Evolutionary conservation across 2,329 filamentous ascomycete genomes (phyloP), one percentile per base, ranked within the genome.

Genomic region (Penicillium hesseltinei): DNA sequence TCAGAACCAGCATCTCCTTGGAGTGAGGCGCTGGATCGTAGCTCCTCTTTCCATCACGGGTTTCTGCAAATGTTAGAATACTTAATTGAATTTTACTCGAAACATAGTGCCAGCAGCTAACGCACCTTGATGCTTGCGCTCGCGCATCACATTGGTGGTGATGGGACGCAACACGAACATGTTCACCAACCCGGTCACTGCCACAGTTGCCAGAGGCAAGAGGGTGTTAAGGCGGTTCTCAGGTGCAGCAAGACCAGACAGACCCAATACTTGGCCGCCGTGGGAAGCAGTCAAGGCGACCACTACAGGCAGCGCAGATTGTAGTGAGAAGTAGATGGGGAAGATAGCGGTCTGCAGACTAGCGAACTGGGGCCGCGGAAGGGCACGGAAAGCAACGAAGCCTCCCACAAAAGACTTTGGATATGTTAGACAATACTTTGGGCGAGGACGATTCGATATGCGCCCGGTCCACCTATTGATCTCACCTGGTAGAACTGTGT

Each of bases 31-130:
- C 83, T 51, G 84, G 78, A 62, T 96, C 91, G 69, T 89, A 90
- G 74, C 87, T 90, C 72, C 89, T 90, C 82, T 96, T 97, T 54
- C 91, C 91, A 71, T 97, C 93, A 67, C 88, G 86, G 60, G 88
- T 91, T 80, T 93, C 92, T 82, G 40, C 5, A 17, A 45, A n/a
- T n/a, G 43, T 64, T 42, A 64, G 60, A 25, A 48, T 27, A 21
- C n/a, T 25, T 31, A n/a, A 36, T 23, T 36, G 13, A n/a, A 7
- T n/a, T 11, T 23, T n/a, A 47, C 21, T 10, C 9, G 8, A 27
- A 21, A 11, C 7, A 36, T 71, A 15, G 13, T 27, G 9, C 31
- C 8, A 25, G 31, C 1, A 35, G 17, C n/a, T 23, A 27, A 38
- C 82, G 62, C 77, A 91, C 90, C 89, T 80, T 96, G 93, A 48